Conservation (phyloP, 495 filamentous ascomycete species). For the Aspergillus ostianus region DNA sequence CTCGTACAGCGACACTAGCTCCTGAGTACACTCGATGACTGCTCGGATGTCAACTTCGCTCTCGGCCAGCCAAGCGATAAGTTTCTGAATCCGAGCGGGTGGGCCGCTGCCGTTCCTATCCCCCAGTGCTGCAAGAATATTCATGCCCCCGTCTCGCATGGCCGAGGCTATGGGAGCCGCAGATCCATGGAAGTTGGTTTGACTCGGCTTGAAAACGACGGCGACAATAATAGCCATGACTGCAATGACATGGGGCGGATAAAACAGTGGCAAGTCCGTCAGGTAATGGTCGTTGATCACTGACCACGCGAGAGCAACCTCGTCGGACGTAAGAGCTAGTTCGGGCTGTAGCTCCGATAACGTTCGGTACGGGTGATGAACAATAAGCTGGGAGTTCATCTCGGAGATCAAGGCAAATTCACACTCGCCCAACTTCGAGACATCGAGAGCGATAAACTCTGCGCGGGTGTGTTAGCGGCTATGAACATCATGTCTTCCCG, state of each 20-base stretch:
- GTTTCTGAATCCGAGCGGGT: constrained; percentile 63
- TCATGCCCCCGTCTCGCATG: constrained; percentile 42
- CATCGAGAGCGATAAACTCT: constrained; percentile 79
- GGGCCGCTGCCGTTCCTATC: constrained; percentile 36
- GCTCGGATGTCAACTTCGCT: constrained; percentile 89
- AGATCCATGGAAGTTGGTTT: constrained; percentile 42
- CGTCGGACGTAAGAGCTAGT: constrained; percentile 72
- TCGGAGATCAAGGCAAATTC: constrained; percentile 95
- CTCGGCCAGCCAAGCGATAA: constrained; percentile 85
- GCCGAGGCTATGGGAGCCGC: constrained; percentile 38
- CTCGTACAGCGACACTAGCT: constrained; percentile 93
- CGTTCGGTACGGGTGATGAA: constrained; percentile 96
- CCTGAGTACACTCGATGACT: constrained; percentile 90
- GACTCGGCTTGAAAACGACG: constrained; percentile 67
- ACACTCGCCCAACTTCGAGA: constrained; percentile 89
- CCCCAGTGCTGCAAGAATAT: constrained; percentile 39
- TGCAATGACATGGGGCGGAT: constrained; percentile 86
- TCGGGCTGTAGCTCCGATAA: constrained; percentile 69
- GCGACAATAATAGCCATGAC: constrained; percentile 86
- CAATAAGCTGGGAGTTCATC: constrained; percentile 89
- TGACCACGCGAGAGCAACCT: constrained; percentile 73
- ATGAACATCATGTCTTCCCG: background rate
- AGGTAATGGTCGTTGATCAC: constrained; percentile 96
- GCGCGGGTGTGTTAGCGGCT: constrained; percentile 19
- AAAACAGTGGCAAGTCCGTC: constrained; percentile 85